phyloP scores from a whole-genome alignment of 2,329 filamentous ascomycete genomes.

The Exophiala oligosperma region DNA sequence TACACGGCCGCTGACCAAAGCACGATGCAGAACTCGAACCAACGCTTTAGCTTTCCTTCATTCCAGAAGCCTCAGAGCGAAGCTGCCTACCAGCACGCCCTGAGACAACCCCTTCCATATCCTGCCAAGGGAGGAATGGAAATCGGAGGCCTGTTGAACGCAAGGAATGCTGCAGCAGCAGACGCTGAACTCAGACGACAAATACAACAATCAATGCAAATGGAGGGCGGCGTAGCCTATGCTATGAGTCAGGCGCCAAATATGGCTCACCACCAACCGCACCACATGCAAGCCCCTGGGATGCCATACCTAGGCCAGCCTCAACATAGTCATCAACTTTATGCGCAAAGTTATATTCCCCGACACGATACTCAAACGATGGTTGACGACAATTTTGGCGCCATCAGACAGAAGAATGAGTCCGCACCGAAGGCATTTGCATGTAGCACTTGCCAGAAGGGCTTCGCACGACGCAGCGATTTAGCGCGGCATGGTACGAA shows the following conservation, averaged over 20 bases:
- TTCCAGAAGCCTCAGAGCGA: conserved; percentile 16
- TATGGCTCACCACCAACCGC: conserved; percentile 43
- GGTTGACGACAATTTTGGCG: conserved; percentile 43
- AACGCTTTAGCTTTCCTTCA: conserved; percentile 16
- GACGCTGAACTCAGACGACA: conserved; percentile 46
- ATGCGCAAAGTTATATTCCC: conserved; percentile 43
- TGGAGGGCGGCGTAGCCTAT: conserved; percentile 49
- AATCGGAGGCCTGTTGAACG: conserved; percentile 54
- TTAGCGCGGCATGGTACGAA: conserved; percentile 86
- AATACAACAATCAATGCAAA: conserved; percentile 43
- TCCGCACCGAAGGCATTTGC: conserved; percentile 73
- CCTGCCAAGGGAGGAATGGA: conserved; percentile 43
- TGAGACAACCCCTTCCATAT: conserved; percentile 13
- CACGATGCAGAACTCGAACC: conserved; percentile 27
- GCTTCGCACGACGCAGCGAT: conserved; percentile 90
- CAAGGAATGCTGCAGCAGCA: conserved; percentile 47
- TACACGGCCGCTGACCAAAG: conserved; percentile 16
- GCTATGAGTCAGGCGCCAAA: conserved; percentile 54
- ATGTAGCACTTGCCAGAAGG: conserved; percentile 86
- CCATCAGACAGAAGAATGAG: conserved; percentile 44
- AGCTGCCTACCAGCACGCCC: conserved; percentile 17
- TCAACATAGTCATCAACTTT: conserved; percentile 53
- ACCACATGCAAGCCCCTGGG: conserved; percentile 55
- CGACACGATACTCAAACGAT: conserved; percentile 30
- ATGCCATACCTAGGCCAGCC: conserved; percentile 55